A percentile compares a stretch with the other conserved stretches of the same genome.
phyloP scores from a whole-genome alignment of 805 yeast genomes.

The Candida tibetensis region DNA sequence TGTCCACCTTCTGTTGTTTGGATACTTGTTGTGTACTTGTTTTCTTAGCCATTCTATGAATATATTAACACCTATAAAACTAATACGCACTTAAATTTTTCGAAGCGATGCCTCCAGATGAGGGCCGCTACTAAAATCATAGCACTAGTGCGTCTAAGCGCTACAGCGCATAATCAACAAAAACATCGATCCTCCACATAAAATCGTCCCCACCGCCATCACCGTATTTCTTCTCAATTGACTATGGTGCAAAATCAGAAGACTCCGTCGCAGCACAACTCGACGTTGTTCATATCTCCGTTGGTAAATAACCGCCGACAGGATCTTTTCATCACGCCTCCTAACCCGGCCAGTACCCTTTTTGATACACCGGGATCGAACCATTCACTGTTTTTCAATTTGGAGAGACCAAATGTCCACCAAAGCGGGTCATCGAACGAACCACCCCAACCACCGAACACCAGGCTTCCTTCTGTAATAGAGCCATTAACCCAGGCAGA shows the following conservation, averaged over 20 bases:
- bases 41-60: no score
- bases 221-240: neutral
- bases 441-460: slow-evolving; percentile 5
- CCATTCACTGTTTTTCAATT: slow-evolving; percentile 39
- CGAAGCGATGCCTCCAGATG: no score
- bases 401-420: slow-evolving; percentile 16
- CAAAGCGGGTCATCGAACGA: slow-evolving; percentile 1
- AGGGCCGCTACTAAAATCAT: no score
- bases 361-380: slow-evolving; percentile 43
- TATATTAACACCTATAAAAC: no score
- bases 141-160: no score
- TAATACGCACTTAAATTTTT: no score
- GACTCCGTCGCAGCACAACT: slow-evolving; percentile 59
- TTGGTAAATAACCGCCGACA: slow-evolving; percentile 44
- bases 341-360: slow-evolving; percentile 43
- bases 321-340: slow-evolving; percentile 46
- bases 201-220: neutral
- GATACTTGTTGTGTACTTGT: no score
- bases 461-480: slow-evolving; percentile 4
- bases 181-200: neutral
- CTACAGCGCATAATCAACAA: neutral
- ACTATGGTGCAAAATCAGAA: slow-evolving; percentile 18
- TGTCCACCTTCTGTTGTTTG: no score
- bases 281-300: slow-evolving; percentile 74
- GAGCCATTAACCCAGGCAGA: slow-evolving; percentile 76